A percentile compares a stretch with the other conserved stretches of the same genome.
Conservation (phyloP, 106 monocot species). For the Iris macrosiphon region DNA sequence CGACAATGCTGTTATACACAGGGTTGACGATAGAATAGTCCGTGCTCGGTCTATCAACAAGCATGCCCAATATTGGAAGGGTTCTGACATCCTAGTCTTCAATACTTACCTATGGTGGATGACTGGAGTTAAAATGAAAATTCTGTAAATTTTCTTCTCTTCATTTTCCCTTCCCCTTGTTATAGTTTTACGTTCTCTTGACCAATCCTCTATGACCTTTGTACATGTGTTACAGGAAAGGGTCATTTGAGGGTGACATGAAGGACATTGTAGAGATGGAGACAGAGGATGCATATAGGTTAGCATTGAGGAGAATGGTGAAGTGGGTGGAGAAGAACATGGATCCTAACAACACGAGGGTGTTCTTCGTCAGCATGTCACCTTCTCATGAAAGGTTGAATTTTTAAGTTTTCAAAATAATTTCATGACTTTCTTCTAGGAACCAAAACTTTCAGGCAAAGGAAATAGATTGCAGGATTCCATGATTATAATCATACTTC, state of each 20-base stretch:
- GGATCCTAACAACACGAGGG: conserved; percentile 43
- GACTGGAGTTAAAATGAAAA: conserved; percentile 73
- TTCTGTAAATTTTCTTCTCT: conserved; percentile 32
- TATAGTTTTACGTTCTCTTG: too few species aligned
- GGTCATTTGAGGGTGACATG: conserved; percentile 52
- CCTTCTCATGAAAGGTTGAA: conserved; percentile 61
- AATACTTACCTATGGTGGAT: conserved; percentile 97
- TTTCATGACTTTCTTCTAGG: background rate
- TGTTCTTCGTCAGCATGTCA: conserved; percentile 91
- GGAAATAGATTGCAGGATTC: too few species aligned
- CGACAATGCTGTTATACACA: conserved; percentile 71
- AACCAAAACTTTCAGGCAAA: too few species aligned
- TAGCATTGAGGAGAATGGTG: conserved; percentile 53
- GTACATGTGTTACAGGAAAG: conserved; percentile 32
- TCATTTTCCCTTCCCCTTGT: background rate
- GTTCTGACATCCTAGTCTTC: conserved; percentile 72
- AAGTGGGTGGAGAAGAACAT: conserved; percentile 81
- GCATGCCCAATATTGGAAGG: conserved; percentile 76
- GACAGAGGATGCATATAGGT: conserved; percentile 63
- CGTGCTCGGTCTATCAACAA: conserved; percentile 51
- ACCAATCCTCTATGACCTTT: conserved; percentile 1
- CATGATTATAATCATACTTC: too few species aligned
- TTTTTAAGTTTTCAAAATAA: background rate
- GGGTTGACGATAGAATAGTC: conserved; percentile 64
- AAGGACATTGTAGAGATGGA: conserved; percentile 58